Conservation (phyloP, 805 yeast genomes). For the Metschnikowia similis region DNA sequence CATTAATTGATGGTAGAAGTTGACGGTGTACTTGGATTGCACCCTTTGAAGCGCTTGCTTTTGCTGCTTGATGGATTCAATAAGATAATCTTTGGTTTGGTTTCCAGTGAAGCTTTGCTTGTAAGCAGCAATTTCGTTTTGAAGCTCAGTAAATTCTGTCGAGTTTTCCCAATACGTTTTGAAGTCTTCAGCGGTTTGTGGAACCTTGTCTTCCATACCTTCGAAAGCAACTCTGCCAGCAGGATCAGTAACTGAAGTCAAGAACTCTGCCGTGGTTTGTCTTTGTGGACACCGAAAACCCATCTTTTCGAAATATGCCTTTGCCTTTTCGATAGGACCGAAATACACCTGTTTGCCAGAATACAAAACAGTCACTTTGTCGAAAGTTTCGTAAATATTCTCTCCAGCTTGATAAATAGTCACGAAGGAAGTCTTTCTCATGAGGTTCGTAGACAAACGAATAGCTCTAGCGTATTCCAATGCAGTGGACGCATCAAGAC, state of each 20-base stretch:
- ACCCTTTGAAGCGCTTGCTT: slow-evolving; percentile 34
- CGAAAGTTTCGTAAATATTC: slow-evolving; percentile 27
- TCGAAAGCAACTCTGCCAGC: slow-evolving; percentile 47
- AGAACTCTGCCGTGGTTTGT: slow-evolving; percentile 67
- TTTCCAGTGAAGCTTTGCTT: slow-evolving; percentile 5
- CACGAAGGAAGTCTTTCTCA: slow-evolving; percentile 16
- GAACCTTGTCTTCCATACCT: slow-evolving; percentile 52
- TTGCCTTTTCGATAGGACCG: slow-evolving; percentile 56
- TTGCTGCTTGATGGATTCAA: slow-evolving; percentile 32
- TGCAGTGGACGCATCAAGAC: slow-evolving; percentile 32
- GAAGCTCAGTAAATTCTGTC: slow-evolving; percentile 19
- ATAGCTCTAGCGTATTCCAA: slow-evolving; percentile 29
- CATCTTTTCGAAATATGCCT: slow-evolving; percentile 56
- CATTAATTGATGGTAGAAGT: slow-evolving; percentile 45
- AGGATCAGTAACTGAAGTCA: slow-evolving; percentile 68
- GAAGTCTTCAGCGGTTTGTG: slow-evolving; percentile 61
- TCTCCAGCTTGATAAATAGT: slow-evolving; percentile 28
- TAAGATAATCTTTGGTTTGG: slow-evolving; percentile 24
- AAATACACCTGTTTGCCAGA: slow-evolving; percentile 51
- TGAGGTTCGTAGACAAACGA: slow-evolving; percentile 21
- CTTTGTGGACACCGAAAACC: slow-evolving; percentile 62
- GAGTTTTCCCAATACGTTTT: slow-evolving; percentile 54
- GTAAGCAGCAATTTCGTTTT: slow-evolving; percentile 20
- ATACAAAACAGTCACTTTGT: slow-evolving; percentile 29
- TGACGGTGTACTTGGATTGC: slow-evolving; percentile 41